Evolutionary conservation across 495 filamentous ascomycete genomes (phyloP).

Genomic region (Tuber magnatum): DNA sequence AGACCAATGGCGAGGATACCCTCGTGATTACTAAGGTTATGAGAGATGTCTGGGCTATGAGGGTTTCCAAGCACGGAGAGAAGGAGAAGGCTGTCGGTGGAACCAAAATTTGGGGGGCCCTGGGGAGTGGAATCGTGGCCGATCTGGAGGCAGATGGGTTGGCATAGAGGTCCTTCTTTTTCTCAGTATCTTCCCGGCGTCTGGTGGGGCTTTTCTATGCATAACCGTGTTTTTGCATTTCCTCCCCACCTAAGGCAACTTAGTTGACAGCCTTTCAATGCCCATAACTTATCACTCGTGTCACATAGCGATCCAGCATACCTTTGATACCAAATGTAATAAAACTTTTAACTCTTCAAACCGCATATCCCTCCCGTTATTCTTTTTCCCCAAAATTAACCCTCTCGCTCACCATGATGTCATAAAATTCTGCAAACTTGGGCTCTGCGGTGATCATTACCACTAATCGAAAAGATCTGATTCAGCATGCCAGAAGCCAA

Average conservation of each 20-base stretch:
- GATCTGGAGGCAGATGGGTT: conserved; percentile 26
- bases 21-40: conserved; percentile 24
- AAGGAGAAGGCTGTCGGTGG: conserved; percentile 26
- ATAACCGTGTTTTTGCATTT: not conserved
- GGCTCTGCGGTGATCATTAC: not conserved
- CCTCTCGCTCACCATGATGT: not conserved
- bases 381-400: not conserved
- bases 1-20: conserved; percentile 17
- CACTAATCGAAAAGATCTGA: not conserved
- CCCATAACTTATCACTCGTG: not conserved
- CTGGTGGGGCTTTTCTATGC: not conserved
- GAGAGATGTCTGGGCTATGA: conserved; percentile 28
- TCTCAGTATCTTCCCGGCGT: not conserved
- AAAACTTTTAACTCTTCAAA: not conserved
- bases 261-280: not conserved
- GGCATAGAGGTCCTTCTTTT: not conserved
- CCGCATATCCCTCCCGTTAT: not conserved
- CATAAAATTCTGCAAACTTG: not conserved
- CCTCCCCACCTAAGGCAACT: not conserved
- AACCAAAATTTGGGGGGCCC: conserved; percentile 16
- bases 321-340: not conserved
- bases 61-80: conserved; percentile 31
- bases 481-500: not conserved
- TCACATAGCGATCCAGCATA: not conserved
- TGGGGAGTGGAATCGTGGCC: conserved; percentile 22